Conservation (phyloP, 2,329 filamentous ascomycete genomes). For the Coniochaeta pulveracea region DNA sequence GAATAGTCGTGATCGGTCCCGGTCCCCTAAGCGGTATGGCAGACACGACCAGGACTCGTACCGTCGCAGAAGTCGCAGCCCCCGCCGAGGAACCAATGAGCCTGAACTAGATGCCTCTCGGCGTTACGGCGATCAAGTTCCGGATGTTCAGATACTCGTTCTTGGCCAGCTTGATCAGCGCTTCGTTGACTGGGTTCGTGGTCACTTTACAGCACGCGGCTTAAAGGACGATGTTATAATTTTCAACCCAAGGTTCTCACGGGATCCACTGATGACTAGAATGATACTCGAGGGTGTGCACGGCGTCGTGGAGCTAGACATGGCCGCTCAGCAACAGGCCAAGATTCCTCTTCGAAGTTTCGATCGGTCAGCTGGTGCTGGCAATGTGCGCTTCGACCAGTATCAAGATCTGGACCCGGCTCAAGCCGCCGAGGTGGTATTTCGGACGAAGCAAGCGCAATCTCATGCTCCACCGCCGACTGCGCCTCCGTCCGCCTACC, state of each 20-base stretch:
- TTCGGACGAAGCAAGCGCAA: constrained; percentile 53
- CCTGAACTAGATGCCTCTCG: constrained; percentile 61
- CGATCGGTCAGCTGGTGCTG: constrained; percentile 62
- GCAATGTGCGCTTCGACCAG: constrained; percentile 74
- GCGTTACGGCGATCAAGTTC: constrained; percentile 63
- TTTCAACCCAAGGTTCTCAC: constrained; percentile 63
- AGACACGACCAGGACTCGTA: constrained; percentile 39
- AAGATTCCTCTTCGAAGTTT: constrained; percentile 80
- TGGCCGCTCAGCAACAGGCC: constrained; percentile 54
- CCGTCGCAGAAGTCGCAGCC: constrained; percentile 60
- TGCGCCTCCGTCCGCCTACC: constrained; percentile 10
- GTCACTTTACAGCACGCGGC: constrained; percentile 58
- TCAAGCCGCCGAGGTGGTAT: constrained; percentile 70
- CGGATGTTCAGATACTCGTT: constrained; percentile 81
- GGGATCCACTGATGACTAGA: constrained; percentile 68
- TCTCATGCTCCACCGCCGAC: constrained; percentile 14
- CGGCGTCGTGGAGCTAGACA: constrained; percentile 68
- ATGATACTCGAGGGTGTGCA: constrained; percentile 84
- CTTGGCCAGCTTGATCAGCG: constrained; percentile 67
- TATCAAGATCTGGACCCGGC: constrained; percentile 73
- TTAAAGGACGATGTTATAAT: constrained; percentile 72
- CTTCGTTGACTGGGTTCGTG: constrained; percentile 76
- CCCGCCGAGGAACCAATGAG: constrained; percentile 41
- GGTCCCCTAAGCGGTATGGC: constrained; percentile 47
- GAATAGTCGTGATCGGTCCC: constrained; percentile 49